Evolutionary conservation across 345 rosid species (phyloP), one percentile per base, ranked within the genome.

Genomic region (Eucalyptus cladocalyx): DNA sequence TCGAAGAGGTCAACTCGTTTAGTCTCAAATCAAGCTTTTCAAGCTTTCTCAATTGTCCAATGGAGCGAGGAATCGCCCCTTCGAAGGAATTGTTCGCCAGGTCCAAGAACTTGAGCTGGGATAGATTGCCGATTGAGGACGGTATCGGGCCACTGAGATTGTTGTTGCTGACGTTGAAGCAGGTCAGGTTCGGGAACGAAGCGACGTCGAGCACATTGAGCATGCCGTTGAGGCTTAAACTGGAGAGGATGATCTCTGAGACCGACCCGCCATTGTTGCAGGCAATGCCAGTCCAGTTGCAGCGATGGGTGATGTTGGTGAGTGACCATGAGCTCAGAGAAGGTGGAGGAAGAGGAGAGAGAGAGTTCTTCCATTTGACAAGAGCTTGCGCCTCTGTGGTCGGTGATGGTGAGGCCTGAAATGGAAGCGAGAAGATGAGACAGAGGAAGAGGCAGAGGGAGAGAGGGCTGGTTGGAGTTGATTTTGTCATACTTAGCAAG

Each of bases 361-460:
- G 32, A 0, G 32, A 60, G 32, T 60, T 87, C 92, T 91, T 96
- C 98, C 98, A 95, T 87, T 56, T 89, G 90, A 94, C 30, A 42
- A 96, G 98, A 89, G 97, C 96, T 90, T 93, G 91, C 10, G 96
- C 97, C 91, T 96, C 95, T 18, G 90, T 80, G 89, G 88, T 90
- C 50, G 92, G 93, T 11, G 95, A 93, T 86, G 95, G 87, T 5
- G 91, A 89, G 86, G 83, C 56, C 88, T 89, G 88, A 76, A 28
- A 28, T 0, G 88, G 48, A 49, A 93, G 91, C 88, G 90, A 91
- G 23, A 89, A 88, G 37, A 76, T 14, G 16, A 89, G 42, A 12
- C 47, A 37, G 19, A 5, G 16, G n/a, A 23, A 45, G n/a, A 60
- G 9, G 51, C 12, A 60, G 19, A 50, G 86, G 62, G 0, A 34